Percentiles rank a stretch among this genome's conserved stretches.
phyloP scores from a whole-genome alignment of 169 alveolate genomes.

The Amoebophrya sp. region DNA sequence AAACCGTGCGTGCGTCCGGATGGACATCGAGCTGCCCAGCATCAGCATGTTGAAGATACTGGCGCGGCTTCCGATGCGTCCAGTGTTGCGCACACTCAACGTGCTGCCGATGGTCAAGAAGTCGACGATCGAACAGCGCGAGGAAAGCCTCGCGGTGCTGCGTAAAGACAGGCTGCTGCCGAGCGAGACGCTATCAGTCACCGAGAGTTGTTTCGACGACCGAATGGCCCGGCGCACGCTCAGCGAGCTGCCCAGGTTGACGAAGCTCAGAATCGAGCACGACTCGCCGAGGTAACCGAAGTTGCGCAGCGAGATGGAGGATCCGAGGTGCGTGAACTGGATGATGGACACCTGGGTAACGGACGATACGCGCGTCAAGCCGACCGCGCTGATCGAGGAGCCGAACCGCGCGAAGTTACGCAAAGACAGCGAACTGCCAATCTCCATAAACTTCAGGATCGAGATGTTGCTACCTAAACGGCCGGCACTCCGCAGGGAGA shows the following conservation, averaged over 20 bases:
- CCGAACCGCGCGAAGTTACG: slow-evolving; percentile 29
- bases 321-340: neutral
- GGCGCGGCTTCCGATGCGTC: neutral
- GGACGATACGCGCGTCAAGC: neutral
- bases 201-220: neutral
- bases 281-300: neutral
- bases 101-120: slow-evolving; percentile 25
- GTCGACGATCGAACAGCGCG: neutral
- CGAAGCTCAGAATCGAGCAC: neutral
- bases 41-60: neutral
- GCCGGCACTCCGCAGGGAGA: neutral
- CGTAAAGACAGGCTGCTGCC: slow-evolving; percentile 4
- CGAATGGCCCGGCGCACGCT: neutral
- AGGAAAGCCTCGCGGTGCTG: neutral
- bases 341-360: neutral
- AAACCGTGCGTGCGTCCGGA: neutral
- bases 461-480: neutral
- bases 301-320: neutral
- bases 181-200: neutral
- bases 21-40: neutral
- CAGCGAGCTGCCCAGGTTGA: slow-evolving; percentile 7
- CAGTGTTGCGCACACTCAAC: neutral
- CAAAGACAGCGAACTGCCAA: neutral
- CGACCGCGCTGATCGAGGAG: neutral
- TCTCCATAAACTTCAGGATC: neutral